Evolutionary conservation across 306 rosid species (phyloP).

Genomic region (Cercis canadensis): DNA sequence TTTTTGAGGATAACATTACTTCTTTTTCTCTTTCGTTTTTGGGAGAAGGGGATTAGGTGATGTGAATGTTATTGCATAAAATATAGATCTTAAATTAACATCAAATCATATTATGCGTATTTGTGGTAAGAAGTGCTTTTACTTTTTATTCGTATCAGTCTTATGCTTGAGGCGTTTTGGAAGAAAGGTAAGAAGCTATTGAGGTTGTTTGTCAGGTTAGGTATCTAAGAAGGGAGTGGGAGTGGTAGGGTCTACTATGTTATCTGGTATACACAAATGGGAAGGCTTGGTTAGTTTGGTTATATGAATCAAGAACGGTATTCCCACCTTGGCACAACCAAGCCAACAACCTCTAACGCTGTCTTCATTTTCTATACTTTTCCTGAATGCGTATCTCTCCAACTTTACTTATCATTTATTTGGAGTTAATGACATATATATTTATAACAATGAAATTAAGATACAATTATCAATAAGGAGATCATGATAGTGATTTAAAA

Average conservation of each 20-base stretch:
- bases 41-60: not conserved
- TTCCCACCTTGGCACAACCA: conserved; percentile 39
- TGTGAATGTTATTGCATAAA: too few relatives aligned
- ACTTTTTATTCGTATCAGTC: not conserved
- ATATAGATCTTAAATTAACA: too few relatives aligned
- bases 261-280: conserved; percentile 36
- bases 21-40: too few relatives aligned
- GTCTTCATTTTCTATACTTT: too few relatives aligned
- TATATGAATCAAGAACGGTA: conserved; percentile 6
- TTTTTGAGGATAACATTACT: too few relatives aligned
- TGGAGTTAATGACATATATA: too few relatives aligned
- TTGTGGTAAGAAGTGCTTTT: not conserved
- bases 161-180: conserved; percentile 41
- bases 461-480: too few relatives aligned
- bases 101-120: not conserved
- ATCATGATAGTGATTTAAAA: too few relatives aligned
- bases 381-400: too few relatives aligned
- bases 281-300: conserved; percentile 59
- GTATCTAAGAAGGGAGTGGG: conserved; percentile 42
- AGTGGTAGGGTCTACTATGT: conserved; percentile 56
- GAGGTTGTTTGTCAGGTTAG: conserved; percentile 39
- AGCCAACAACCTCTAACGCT: conserved; percentile 48
- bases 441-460: too few relatives aligned
- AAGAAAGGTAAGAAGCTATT: conserved; percentile 30
- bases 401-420: too few relatives aligned